Evolutionary conservation across 208 protist genomes (phyloP).

Genomic region (Leishmania major): DNA sequence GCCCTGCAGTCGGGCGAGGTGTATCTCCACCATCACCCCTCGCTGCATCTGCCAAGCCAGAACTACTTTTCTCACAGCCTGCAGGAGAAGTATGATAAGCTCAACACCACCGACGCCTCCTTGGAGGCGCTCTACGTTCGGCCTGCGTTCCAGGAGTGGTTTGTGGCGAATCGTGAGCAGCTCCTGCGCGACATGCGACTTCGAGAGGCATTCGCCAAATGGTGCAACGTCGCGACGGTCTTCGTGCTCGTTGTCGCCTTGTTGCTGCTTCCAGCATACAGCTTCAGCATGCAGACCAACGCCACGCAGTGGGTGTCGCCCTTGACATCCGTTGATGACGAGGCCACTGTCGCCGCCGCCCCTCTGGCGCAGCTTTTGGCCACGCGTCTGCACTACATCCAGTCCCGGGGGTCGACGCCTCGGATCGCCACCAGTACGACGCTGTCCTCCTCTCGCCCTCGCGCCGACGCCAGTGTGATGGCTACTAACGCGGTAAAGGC

Average conservation of each 20-base stretch:
- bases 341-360: constrained; percentile 13
- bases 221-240: constrained; percentile 38
- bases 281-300: constrained; percentile 50
- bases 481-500: not conserved
- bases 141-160: constrained; percentile 63
- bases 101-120: constrained; percentile 43
- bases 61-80: constrained; percentile 27
- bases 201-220: constrained; percentile 36
- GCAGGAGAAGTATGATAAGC: constrained; percentile 27
- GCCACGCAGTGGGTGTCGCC: constrained; percentile 19
- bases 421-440: constrained; percentile 1
- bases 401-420: constrained; percentile 8
- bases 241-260: constrained; percentile 42
- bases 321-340: not conserved
- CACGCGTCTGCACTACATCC: constrained; percentile 32
- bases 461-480: constrained; percentile 3
- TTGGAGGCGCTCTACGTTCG: constrained; percentile 55
- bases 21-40: constrained; percentile 18
- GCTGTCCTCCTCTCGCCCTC: constrained; percentile 10
- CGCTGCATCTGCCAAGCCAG: constrained; percentile 13
- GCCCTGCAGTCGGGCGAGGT: constrained; percentile 30
- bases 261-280: constrained; percentile 61
- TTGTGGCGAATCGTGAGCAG: constrained; percentile 42
- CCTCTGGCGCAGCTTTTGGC: constrained; percentile 37
- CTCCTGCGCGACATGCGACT: constrained; percentile 47